Percentiles rank a stretch among this genome's conserved stretches.
Conservation (phyloP, 768 basidiomycete species). For the Clitopilus hobsonii region DNA sequence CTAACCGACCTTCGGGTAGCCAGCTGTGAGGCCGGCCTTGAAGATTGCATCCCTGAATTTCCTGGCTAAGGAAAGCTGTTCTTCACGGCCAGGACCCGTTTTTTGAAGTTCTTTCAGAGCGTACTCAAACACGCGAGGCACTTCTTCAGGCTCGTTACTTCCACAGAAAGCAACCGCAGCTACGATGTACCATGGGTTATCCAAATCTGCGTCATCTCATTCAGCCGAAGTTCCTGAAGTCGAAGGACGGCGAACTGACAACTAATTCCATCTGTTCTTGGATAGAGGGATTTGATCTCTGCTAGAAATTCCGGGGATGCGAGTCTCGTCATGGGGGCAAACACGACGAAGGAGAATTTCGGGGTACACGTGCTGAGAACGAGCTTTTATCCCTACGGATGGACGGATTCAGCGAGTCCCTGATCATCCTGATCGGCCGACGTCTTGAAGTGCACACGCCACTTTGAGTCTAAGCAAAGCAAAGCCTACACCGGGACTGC, state of each 20-base stretch:
- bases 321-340: slow-evolving; percentile 15
- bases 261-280: no score
- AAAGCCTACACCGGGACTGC: no score
- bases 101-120: slow-evolving; percentile 40
- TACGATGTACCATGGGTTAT: slow-evolving; percentile 58
- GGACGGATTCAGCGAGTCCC: no score
- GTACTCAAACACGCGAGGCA: slow-evolving; percentile 49
- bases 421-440: no score
- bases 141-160: slow-evolving; percentile 54
- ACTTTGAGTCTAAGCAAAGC: no score
- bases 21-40: slow-evolving; percentile 54
- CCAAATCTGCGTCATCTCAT: slow-evolving; percentile 27
- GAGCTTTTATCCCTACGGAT: no score
- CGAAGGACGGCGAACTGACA: no score
- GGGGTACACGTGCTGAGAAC: no score
- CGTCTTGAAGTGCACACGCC: no score
- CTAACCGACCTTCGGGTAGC: slow-evolving; percentile 48
- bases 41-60: slow-evolving; percentile 59
- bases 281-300: slow-evolving; percentile 37
- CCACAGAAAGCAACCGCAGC: slow-evolving; percentile 54
- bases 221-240: no score
- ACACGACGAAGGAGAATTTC: no score
- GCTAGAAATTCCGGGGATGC: slow-evolving; percentile 38
- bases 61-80: slow-evolving; percentile 40
- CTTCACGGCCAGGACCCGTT: slow-evolving; percentile 20